Conservation (phyloP, 1,139 yeast genomes). For the Saccharomycopsis hybrid region DNA sequence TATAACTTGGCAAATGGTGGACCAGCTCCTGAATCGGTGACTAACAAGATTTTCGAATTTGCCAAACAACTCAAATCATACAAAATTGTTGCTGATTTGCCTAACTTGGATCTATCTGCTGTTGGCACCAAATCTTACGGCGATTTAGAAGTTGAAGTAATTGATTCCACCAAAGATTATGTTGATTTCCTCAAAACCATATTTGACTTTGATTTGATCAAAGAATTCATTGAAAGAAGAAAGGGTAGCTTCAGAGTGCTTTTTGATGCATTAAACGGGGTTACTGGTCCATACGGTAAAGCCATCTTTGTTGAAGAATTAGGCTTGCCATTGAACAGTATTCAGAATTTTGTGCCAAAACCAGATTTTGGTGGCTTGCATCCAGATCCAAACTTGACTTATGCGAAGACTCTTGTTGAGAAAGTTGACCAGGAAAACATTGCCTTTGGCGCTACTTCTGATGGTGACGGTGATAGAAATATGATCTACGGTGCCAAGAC, state of each 20-base stretch:
- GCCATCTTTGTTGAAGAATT: conserved; percentile 80
- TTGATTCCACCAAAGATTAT: conserved; percentile 77
- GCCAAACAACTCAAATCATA: conserved; percentile 56
- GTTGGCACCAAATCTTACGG: conserved; percentile 48
- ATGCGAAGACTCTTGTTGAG: conserved; percentile 82
- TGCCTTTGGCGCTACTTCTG: conserved; percentile 97
- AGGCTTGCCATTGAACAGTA: conserved; percentile 60
- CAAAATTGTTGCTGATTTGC: conserved; percentile 49
- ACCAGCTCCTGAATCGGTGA: conserved; percentile 97
- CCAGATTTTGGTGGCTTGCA: conserved; percentile 97
- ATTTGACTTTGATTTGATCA: conserved; percentile 82
- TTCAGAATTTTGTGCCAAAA: conserved; percentile 73
- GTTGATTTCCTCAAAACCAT: conserved; percentile 74
- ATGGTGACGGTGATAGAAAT: conserved; percentile 98
- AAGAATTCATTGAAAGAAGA: conserved; percentile 50
- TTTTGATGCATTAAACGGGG: conserved; percentile 91
- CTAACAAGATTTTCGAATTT: conserved; percentile 74
- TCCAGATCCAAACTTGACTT: conserved; percentile 96
- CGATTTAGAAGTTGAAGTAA: conserved; percentile 63
- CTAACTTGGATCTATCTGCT: conserved; percentile 51
- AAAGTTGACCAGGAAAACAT: conserved; percentile 73
- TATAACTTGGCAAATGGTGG: conserved; percentile 95
- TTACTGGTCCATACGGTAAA: conserved; percentile 94
- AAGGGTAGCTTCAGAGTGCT: conserved; percentile 58
- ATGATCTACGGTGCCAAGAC: conserved; percentile 97